These are phyloP conservation scores for Lactarius quietus DNA, from an alignment of 768 basidiomycete genomes.

Conservation along the genomic window DNA sequence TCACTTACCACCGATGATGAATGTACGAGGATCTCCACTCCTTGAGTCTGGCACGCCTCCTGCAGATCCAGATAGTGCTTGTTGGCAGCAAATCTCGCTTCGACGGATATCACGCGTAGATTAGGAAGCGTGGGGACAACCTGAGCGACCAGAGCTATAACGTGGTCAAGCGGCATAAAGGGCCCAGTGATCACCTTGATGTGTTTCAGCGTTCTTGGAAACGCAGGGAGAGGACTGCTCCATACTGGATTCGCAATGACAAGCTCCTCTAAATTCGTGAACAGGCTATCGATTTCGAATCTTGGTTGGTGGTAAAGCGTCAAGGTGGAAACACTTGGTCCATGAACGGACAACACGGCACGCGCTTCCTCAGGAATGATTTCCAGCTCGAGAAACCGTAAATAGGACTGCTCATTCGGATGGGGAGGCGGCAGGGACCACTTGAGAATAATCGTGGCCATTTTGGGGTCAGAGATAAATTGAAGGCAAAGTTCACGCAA, in stretches of 20 bases:
- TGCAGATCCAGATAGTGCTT: constrained; percentile 5
- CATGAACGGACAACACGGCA: constrained; percentile 3
- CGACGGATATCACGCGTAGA: constrained; percentile 11
- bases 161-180: background rate
- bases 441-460: background rate
- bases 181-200: constrained; percentile 8
- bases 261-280: constrained; percentile 12
- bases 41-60: background rate
- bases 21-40: constrained; percentile 8
- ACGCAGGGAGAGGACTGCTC: constrained; percentile 4
- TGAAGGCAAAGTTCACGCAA: constrained; percentile 16
- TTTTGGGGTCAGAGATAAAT: constrained; percentile 2
- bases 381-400: constrained; percentile 16
- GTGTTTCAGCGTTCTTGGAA: constrained; percentile 14
- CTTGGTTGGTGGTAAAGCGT: constrained; percentile 13
- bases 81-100: constrained; percentile 1
- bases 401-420: background rate
- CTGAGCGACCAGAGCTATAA: constrained; percentile 2
- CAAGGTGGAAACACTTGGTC: constrained; percentile 1
- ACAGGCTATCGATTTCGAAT: constrained; percentile 6
- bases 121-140: constrained; percentile 1
- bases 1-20: background rate
- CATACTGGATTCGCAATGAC: constrained; percentile 14
- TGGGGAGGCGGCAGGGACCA: constrained; percentile 17
- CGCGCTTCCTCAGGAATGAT: background rate